Base-by-base conservation (phyloP, 2,329 filamentous ascomycete species). In the Fusarium sp. region DNA sequence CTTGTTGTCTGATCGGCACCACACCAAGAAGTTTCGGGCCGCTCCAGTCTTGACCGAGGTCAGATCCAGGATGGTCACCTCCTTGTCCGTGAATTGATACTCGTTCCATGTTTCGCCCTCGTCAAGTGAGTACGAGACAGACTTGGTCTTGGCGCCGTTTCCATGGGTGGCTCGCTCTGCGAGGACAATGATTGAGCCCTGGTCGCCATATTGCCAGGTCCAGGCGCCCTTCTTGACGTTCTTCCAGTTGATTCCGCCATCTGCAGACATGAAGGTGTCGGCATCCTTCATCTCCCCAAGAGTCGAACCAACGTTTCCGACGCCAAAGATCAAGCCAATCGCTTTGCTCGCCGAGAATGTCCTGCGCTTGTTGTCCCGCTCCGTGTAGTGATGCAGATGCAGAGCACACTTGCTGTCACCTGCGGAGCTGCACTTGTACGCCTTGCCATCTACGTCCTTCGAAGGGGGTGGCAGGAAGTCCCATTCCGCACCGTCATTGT, bases 401-500 rank as follows among this genome's bases (percentile, higher is more conserved):
- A 99, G 87, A 5, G 94, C 93, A 81, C 97, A 99, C 65, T 92
- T 89, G 22, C 91, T 87, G 54, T 83, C 87, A 79, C 91, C 90
- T 42, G 86, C 85, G 27, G 84, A 84, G 69, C 86, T 88, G 85
- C 97, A 98, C 14, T 85, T 82, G 79, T 93, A 97, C 2, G 86
- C 82, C 77, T 96, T 94, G 75, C 90, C 91, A 33, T 97, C 91
- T 1, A 89, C 86, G 76, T 96, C 92, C 75, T 91, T 89, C 40
- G 83, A 79, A 0, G 95, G 96, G n/a, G 95, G 92, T 13, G 90
- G 84, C 11, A 99, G 84, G 72, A 91, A 91, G 31, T 87, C 88
- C 97, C 97, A 99, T 80, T 95, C 91, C 1, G 94, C 93, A 36
- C 96, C 97, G 80, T 99, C 97, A 79, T 98, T 98, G 85, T 99